phyloP scores from a whole-genome alignment of 768 basidiomycete species.

The Boletus reticuloceps region DNA sequence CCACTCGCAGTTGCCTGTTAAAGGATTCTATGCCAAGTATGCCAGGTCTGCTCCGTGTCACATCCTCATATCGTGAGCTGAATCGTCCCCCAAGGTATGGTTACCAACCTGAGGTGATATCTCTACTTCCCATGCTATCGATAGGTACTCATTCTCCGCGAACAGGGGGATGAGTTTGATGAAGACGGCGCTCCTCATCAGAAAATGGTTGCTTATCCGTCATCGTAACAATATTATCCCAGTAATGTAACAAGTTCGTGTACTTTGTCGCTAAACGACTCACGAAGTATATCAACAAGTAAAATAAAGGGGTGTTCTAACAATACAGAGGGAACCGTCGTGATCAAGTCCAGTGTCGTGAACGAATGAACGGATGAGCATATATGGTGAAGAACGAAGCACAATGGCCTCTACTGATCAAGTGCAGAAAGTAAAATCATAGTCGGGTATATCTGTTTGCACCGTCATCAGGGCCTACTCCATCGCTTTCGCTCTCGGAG shows the following conservation, averaged over 20 bases:
- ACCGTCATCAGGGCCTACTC: constrained; percentile 50
- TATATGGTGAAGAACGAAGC: constrained; percentile 16
- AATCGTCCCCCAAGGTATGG: constrained; percentile 51
- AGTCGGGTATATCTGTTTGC: constrained; percentile 36
- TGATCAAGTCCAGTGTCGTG: constrained; percentile 31
- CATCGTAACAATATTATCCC: constrained; percentile 34
- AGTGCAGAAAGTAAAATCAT: constrained; percentile 26
- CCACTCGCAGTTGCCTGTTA: constrained; percentile 71
- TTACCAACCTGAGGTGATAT: constrained; percentile 61
- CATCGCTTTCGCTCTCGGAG: constrained; percentile 71
- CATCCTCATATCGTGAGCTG: constrained; percentile 11
- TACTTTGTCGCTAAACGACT: constrained; percentile 14
- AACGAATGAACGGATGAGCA: constrained; percentile 17
- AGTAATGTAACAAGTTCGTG: constrained; percentile 24
- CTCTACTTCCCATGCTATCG: constrained; percentile 14
- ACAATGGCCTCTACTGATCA: constrained; percentile 2
- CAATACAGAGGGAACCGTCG: constrained; percentile 43
- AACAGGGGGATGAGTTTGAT: constrained; percentile 70
- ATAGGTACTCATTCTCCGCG: constrained; percentile 23
- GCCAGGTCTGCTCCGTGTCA: constrained; percentile 10
- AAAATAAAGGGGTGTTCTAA: constrained; percentile 34
- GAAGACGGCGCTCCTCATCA: constrained; percentile 87
- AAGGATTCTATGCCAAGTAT: constrained; percentile 75
- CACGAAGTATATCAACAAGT: constrained; percentile 33
- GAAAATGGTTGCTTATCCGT: constrained; percentile 66